phyloP scores from a whole-genome alignment of 2,329 filamentous ascomycete genomes.

The Fusarium sambucinum region DNA sequence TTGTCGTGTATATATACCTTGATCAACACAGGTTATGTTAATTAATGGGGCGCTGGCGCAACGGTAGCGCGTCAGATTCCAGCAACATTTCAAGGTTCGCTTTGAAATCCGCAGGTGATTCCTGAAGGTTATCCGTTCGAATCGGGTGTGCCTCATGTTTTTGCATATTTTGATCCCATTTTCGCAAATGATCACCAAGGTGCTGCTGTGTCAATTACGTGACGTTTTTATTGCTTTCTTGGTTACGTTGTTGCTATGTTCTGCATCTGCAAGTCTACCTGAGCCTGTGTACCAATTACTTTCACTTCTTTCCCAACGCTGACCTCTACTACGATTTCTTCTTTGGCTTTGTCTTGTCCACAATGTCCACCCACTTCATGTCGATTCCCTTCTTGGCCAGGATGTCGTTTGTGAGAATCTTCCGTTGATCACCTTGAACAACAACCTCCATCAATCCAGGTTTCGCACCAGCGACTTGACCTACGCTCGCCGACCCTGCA shows the following conservation, averaged over 20 bases:
- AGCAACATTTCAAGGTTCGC: neutral
- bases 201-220: too few species aligned
- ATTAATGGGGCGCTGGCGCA: conserved; percentile 22
- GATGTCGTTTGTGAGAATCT: conserved; percentile 32
- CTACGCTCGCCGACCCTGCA: conserved; percentile 41
- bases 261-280: too few species aligned
- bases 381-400: conserved; percentile 32
- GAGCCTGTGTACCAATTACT: neutral
- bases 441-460: conserved; percentile 42
- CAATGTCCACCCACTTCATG: conserved; percentile 41
- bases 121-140: conserved; percentile 32
- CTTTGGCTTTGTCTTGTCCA: conserved; percentile 41
- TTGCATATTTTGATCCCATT: neutral
- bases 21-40: rapidly evolving
- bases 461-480: conserved; percentile 39
- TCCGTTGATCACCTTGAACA: conserved; percentile 41
- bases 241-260: neutral
- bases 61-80: conserved; percentile 35
- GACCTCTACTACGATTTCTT: conserved; percentile 33
- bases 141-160: conserved; percentile 25
- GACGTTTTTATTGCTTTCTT: neutral
- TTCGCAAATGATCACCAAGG: too few species aligned
- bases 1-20: rapidly evolving
- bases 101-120: conserved; percentile 5
- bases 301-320: too few species aligned